phyloP scores from a whole-genome alignment of 2,329 filamentous ascomycete species.

The Colletotrichum gigasporum region DNA sequence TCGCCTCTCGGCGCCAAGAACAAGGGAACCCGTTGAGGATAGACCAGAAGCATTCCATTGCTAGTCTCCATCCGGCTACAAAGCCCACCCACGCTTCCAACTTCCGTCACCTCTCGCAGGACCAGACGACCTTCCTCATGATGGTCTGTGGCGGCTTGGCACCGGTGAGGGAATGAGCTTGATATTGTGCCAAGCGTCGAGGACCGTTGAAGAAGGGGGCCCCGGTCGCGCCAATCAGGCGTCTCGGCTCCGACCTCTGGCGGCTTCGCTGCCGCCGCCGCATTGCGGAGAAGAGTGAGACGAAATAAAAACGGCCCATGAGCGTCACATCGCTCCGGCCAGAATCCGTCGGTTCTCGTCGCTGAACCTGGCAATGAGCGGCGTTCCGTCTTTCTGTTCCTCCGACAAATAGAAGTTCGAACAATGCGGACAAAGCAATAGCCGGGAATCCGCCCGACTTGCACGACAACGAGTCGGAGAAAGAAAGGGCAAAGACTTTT shows the following conservation, averaged over 20 bases:
- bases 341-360: background rate
- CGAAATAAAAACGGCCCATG: background rate
- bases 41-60: no score
- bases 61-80: no score
- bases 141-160: slow-evolving; percentile 12
- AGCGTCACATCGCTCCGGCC: slow-evolving; percentile 22
- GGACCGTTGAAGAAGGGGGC: slow-evolving; percentile 1
- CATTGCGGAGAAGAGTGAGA: slow-evolving; percentile 3
- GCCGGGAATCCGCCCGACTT: background rate
- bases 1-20: slow-evolving; percentile 11
- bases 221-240: slow-evolving; percentile 7
- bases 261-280: background rate
- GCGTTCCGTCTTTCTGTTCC: background rate
- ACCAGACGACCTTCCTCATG: background rate
- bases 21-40: background rate
- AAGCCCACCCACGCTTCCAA: background rate
- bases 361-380: background rate
- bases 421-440: background rate
- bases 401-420: background rate
- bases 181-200: slow-evolving; percentile 16
- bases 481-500: no score
- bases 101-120: slow-evolving; percentile 4
- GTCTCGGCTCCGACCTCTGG: background rate
- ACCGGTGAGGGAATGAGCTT: slow-evolving; percentile 2
- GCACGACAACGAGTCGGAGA: no score